Evolutionary conservation across 768 basidiomycete genomes (phyloP).

Genomic region (Hypholoma fasciculare): DNA sequence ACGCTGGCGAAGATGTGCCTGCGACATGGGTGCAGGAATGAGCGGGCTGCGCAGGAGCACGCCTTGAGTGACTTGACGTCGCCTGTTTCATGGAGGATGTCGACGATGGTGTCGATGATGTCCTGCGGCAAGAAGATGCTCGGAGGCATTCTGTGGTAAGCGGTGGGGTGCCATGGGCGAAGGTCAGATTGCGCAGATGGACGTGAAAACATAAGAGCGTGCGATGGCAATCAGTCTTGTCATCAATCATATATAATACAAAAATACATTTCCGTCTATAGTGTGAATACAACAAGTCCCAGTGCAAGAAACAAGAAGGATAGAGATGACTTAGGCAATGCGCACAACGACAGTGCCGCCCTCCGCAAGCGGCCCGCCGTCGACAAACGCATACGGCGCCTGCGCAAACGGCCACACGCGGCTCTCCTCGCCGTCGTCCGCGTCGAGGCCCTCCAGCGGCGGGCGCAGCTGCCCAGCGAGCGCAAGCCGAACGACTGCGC

Average conservation of each 20-base stretch:
- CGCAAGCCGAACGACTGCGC: slow-evolving; percentile 40
- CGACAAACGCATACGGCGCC: slow-evolving; percentile 51
- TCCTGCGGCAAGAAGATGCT: background rate
- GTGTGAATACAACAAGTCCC: too few relatives aligned
- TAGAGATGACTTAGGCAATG: slow-evolving; percentile 35
- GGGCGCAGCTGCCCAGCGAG: slow-evolving; percentile 44
- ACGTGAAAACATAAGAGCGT: background rate
- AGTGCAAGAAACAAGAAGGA: too few relatives aligned
- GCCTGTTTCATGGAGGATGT: background rate
- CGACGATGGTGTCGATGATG: background rate
- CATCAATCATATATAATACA: background rate
- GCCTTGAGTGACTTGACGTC: background rate
- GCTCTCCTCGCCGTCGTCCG: slow-evolving; percentile 12
- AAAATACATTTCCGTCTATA: too few relatives aligned
- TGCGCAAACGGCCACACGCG: slow-evolving; percentile 55
- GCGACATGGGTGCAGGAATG: background rate
- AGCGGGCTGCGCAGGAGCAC: background rate
- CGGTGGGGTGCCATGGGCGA: background rate
- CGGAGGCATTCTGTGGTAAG: background rate
- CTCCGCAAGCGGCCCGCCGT: slow-evolving; percentile 34
- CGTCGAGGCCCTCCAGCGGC: slow-evolving; percentile 39
- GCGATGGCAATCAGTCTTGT: too few relatives aligned
- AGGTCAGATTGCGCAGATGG: background rate
- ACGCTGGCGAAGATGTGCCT: background rate
- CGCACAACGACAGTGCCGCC: slow-evolving; percentile 47